Conservation (phyloP, 2,329 filamentous ascomycete genomes). For the Fusarium equiseti region DNA sequence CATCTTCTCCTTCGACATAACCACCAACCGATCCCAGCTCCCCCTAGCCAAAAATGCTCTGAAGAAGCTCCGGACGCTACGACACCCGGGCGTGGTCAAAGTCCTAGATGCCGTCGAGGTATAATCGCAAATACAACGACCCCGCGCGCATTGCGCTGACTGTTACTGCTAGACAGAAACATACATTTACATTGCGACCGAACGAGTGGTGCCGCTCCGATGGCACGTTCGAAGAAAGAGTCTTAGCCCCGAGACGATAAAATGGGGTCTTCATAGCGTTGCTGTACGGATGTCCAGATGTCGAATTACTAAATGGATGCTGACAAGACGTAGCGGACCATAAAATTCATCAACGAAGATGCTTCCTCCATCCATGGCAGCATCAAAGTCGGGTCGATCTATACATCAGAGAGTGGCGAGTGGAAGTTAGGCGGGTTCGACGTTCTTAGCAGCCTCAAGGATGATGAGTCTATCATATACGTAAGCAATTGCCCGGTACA, state of each 20-base stretch:
- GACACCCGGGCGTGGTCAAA: conserved; percentile 94
- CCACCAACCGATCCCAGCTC: conserved; percentile 81
- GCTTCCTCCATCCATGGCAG: conserved; percentile 91
- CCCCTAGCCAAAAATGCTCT: conserved; percentile 93
- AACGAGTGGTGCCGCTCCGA: conserved; percentile 85
- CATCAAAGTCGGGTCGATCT: conserved; percentile 86
- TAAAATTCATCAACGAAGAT: conserved; percentile 97
- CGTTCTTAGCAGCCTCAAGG: conserved; percentile 92
- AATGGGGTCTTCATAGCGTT: conserved; percentile 92
- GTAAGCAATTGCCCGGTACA: conserved; percentile 54
- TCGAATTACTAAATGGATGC: background rate
- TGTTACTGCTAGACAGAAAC: conserved; percentile 78
- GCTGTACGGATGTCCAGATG: conserved; percentile 67
- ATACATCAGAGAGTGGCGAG: conserved; percentile 94
- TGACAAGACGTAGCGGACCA: conserved; percentile 73
- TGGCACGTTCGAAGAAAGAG: conserved; percentile 94
- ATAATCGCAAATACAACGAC: conserved; percentile 9
- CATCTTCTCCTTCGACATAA: conserved; percentile 95
- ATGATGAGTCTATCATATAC: conserved; percentile 94
- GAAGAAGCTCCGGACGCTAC: conserved; percentile 90
- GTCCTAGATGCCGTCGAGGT: conserved; percentile 96
- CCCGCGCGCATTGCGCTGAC: conserved; percentile 40
- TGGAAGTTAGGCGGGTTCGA: conserved; percentile 98
- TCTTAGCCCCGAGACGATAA: conserved; percentile 89
- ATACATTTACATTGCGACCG: conserved; percentile 96